Base-by-base conservation (phyloP, 2,329 filamentous ascomycete genomes). In the Fusarium neocosmosporiellum region DNA sequence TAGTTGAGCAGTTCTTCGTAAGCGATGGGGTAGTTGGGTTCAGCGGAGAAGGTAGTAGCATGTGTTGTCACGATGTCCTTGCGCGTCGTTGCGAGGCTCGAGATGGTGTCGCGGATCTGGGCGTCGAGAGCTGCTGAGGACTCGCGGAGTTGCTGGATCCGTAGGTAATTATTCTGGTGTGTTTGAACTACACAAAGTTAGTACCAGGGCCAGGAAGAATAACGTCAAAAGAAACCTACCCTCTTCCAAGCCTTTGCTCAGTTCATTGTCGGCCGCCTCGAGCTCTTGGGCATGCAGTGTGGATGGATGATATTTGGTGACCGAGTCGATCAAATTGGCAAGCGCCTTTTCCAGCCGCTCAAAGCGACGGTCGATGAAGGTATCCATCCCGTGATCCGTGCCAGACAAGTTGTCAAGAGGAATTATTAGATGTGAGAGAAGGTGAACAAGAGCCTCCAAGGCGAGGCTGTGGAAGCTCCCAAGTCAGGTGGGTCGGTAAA, bases 251-350 rank as follows among this genome's bases (percentile, higher is more conserved):
- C 92, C 90, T 71, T 87, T 84, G 74, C 85, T 88, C 50, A 97
- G 87, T 67, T 92, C 89, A 46, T 87, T 85, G 78, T 97, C 93
- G 27, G 93, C 94, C 9, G 86, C 85, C 20, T 93, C 85, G 11
- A 97, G 89, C 71, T 95, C 92, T 65, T 89, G 85, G 7, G 92
- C 93, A 29, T 91, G 89, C 37, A 86, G 82, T 6, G 89, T 84
- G 8, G 92, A 93, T 0, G 94, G 94, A 77, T 95, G 94, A 83
- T 95, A 96, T 72, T 94, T 93, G 7, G 93, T 88, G 70, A 97
- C 92, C 0, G 93, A 95, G 80, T 95, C 93, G 75, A 95, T 91
- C 36, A 97, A 86, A 31, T 85, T 90, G 14, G 88, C 87, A 22
- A 97, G 85, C 1, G 90, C 89, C 76, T 88, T 89, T 76, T 93